Base-by-base conservation (phyloP, 495 filamentous ascomycete genomes). In the Penicillium canescens region DNA sequence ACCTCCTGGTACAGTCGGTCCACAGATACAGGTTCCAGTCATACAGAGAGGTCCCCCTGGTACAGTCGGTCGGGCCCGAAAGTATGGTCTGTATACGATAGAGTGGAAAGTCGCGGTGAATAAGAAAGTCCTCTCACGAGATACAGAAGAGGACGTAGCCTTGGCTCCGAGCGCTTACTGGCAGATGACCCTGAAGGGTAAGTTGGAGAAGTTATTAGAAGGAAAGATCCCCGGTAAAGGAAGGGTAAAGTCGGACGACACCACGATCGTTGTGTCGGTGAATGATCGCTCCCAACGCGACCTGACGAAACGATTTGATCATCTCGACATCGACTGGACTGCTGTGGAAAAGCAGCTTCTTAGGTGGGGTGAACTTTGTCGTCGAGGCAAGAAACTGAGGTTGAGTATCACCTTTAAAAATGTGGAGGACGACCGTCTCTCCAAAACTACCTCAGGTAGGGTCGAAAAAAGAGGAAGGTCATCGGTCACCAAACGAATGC, bases 71-170 rank as follows among this genome's bases (percentile, higher is more conserved):
- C n/a, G n/a, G n/a, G n/a, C n/a, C n/a, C n/a, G n/a, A n/a, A n/a
- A n/a, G n/a, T n/a, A n/a, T n/a, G n/a, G n/a, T n/a, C n/a, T n/a
- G 36, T 71, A 73, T 53, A 63, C 53, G 18, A 73, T 72, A 42
- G 65, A 72, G 34, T 72, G 59, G 65, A 71, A 69, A 55, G 51
- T 69, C 6, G 54, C 24, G 4, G 38, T 74, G 13, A 69, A 69
- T 38, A 67, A 67, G 4, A 56, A 55, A 48, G 43, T 47, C 21
- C 39, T 71, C 2, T 48, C 38, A 10, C 54, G 47, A 37, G 66
- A 69, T 20, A 73, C 60, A 14, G 63, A 69, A 52, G 50, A 51
- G 50, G 52, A 66, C 23, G 10, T 68, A 37, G 57, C 55, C 6
- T 26, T 66, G 20, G 52, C 50, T 50, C 59, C 59, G 20, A 52